Evolutionary conservation across 2,329 filamentous ascomycete genomes (phyloP).

Genomic region (Trichoderma semiorbis): DNA sequence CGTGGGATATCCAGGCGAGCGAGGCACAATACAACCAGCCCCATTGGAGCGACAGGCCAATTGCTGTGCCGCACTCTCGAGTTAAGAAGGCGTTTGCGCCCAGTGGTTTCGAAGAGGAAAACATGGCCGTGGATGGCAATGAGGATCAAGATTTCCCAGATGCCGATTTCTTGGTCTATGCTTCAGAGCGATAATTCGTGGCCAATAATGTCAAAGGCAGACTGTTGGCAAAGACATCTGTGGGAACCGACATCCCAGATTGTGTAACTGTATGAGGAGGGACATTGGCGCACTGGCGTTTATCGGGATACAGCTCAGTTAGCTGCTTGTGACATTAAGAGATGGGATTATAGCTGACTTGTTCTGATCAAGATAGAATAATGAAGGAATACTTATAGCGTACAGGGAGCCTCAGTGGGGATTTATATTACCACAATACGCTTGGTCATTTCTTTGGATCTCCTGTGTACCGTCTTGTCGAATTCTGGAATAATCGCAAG

Average conservation of each 20-base stretch:
- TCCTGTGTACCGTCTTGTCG: too few relatives aligned
- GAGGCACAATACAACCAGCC: neutral
- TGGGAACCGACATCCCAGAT: neutral
- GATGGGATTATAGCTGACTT: too few relatives aligned
- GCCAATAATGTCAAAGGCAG: constrained; percentile 19
- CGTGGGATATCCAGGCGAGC: neutral
- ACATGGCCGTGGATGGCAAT: constrained; percentile 35
- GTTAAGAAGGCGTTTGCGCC: constrained; percentile 25
- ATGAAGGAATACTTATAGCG: too few relatives aligned
- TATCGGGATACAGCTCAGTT: neutral
- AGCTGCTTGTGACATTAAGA: neutral
- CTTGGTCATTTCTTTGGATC: too few relatives aligned
- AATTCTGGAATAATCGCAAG: too few relatives aligned
- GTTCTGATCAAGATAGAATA: too few relatives aligned
- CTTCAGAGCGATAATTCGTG: constrained; percentile 37
- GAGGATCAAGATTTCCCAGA: constrained; percentile 60
- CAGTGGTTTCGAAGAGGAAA: constrained; percentile 43
- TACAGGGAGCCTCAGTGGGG: too few relatives aligned
- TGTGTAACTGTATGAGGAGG: neutral
- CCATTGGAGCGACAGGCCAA: constrained; percentile 37
- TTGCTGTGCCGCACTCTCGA: constrained; percentile 46
- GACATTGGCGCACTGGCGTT: neutral
- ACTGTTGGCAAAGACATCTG: neutral
- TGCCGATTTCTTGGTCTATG: constrained; percentile 59
- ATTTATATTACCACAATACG: too few relatives aligned